Percentiles rank a stretch among this genome's conserved stretches.
Conservation (phyloP, 768 basidiomycete genomes). For the Dioszegia aurantiaca region DNA sequence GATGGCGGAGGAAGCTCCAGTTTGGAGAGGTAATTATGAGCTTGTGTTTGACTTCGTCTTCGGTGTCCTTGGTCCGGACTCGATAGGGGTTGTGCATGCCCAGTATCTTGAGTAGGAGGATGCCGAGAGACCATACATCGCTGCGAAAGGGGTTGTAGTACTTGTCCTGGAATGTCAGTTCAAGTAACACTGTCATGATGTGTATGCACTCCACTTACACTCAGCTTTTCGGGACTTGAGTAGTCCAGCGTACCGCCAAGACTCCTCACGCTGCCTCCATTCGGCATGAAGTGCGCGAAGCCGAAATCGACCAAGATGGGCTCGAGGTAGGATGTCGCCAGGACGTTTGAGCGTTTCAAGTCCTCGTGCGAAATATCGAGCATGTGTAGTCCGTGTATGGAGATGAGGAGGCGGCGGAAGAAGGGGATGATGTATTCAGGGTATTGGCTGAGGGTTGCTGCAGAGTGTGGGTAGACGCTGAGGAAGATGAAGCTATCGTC, state of each 20-base stretch:
- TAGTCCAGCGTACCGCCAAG: conserved; percentile 50
- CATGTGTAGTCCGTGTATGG: conserved; percentile 37
- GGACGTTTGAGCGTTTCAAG: conserved; percentile 55
- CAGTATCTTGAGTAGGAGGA: conserved; percentile 42
- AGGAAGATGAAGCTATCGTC: conserved; percentile 44
- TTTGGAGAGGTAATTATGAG: conserved; percentile 25
- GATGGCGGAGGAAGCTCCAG: not conserved
- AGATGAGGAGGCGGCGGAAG: conserved; percentile 38
- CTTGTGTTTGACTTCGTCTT: conserved; percentile 27
- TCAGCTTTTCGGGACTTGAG: conserved; percentile 47
- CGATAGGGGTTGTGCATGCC: conserved; percentile 37
- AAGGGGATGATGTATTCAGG: conserved; percentile 25
- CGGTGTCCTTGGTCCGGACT: conserved; percentile 22
- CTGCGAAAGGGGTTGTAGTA: conserved; percentile 35
- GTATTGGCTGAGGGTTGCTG: conserved; percentile 16
- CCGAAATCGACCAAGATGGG: conserved; percentile 48
- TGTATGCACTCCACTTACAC: not conserved
- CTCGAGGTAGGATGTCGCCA: conserved; percentile 48
- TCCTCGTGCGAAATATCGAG: conserved; percentile 57
- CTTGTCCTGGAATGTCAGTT: conserved; percentile 26
- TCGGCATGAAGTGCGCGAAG: conserved; percentile 43
- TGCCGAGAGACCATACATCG: conserved; percentile 50
- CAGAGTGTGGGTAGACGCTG: conserved; percentile 30
- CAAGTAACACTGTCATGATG: too few relatives aligned
- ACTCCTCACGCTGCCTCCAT: conserved; percentile 28